A percentile compares a stretch with the other conserved stretches of the same genome.
Evolutionary conservation across 441 rosid species (phyloP).

Genomic region (Geranium incanum): DNA sequence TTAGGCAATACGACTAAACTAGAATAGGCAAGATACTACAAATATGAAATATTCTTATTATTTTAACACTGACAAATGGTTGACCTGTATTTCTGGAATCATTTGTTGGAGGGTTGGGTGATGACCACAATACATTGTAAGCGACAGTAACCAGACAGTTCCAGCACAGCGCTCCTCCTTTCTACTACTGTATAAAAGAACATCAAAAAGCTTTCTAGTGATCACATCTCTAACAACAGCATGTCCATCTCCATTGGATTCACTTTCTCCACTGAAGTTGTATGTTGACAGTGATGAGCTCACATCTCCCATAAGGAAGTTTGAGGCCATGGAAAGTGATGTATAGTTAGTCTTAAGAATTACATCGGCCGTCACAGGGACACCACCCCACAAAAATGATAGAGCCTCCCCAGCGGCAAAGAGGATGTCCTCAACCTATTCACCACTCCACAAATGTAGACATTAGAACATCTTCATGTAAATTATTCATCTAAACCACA

Average conservation of each 20-base stretch:
- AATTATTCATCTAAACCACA: constrained; percentile 12
- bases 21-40: too few species aligned
- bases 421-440: constrained; percentile 83
- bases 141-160: constrained; percentile 86
- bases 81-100: constrained; percentile 97
- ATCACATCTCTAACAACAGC: constrained; percentile 54
- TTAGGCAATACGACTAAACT: too few species aligned
- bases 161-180: constrained; percentile 99
- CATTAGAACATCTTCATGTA: constrained; percentile 18
- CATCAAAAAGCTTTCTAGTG: constrained; percentile 70
- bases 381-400: constrained; percentile 90
- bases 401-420: constrained; percentile 98
- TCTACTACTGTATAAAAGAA: constrained; percentile 78
- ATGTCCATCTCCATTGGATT: constrained; percentile 44
- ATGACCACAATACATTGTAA: constrained; percentile 87
- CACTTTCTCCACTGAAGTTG: constrained; percentile 36
- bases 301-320: constrained; percentile 77
- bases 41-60: too few species aligned
- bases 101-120: constrained; percentile 73
- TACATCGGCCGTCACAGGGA: constrained; percentile 82
- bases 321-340: constrained; percentile 81
- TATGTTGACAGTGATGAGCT: constrained; percentile 41
- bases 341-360: constrained; percentile 83
- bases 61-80: constrained; percentile 12
- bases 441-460: constrained; percentile 21